These are phyloP conservation scores for Candida sp. DNA, from an alignment of 1,139 yeast species.

Conservation along the genomic window DNA sequence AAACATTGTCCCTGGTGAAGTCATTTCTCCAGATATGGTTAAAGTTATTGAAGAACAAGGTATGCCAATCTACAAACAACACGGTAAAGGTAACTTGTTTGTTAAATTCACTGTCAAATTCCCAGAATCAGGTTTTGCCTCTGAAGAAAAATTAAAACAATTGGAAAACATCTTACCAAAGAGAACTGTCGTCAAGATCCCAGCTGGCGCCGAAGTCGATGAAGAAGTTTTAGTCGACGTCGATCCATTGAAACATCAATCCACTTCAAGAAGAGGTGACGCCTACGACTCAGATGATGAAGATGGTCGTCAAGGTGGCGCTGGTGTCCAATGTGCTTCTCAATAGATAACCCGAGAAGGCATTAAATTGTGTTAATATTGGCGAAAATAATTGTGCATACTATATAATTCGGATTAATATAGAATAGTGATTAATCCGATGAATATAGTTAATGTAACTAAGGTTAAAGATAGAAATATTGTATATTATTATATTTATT, in stretches of 20 bases:
- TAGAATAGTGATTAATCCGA: not conserved
- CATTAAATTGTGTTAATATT: not conserved
- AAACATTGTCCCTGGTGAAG: slow-evolving; percentile 86
- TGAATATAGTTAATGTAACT: not conserved
- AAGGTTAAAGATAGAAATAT: slow-evolving; percentile 2
- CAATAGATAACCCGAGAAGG: slow-evolving; percentile 39
- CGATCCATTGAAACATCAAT: slow-evolving; percentile 59
- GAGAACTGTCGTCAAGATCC: slow-evolving; percentile 52
- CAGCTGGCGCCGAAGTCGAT: slow-evolving; percentile 68
- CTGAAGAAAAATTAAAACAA: slow-evolving; percentile 62
- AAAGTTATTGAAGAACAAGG: slow-evolving; percentile 92
- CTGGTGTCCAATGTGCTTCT: slow-evolving; percentile 88
- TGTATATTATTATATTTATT: slow-evolving; percentile 3
- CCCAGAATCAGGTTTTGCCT: slow-evolving; percentile 63
- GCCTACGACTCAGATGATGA: slow-evolving; percentile 69
- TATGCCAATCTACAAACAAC: slow-evolving; percentile 84
- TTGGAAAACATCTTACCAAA: slow-evolving; percentile 68
- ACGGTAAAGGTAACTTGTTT: slow-evolving; percentile 72
- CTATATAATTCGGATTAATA: not conserved
- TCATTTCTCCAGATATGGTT: slow-evolving; percentile 77
- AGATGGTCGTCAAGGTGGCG: slow-evolving; percentile 56
- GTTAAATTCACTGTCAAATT: slow-evolving; percentile 69
- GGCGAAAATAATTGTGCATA: not conserved
- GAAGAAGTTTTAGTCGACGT: slow-evolving; percentile 74
- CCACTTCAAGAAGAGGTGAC: slow-evolving; percentile 43